Evolutionary conservation across 208 protist genomes (phyloP).

Genomic region (Leishmania martiniquensis): DNA sequence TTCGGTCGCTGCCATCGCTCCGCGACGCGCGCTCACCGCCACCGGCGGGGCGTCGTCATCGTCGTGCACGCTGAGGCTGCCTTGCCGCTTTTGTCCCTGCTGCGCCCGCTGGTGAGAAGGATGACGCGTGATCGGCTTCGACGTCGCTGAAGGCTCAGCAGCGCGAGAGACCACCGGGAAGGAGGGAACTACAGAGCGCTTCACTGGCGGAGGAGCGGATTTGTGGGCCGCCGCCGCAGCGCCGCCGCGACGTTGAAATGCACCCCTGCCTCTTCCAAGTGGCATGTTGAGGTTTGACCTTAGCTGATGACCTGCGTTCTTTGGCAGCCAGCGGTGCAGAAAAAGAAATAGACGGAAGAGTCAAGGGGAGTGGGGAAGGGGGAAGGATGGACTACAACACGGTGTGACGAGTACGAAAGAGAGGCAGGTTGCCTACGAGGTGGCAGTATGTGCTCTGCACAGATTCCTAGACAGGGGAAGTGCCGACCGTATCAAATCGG

Average conservation of each 20-base stretch:
- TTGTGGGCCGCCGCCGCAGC: slow-evolving; percentile 3
- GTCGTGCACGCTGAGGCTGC: slow-evolving; percentile 9
- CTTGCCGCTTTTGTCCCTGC: not conserved
- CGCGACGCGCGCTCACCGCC: slow-evolving; percentile 40
- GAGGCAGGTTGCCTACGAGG: not conserved
- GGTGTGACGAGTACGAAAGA: not conserved
- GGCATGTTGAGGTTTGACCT: slow-evolving; percentile 17
- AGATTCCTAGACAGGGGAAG: not conserved
- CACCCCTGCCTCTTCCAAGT: slow-evolving; percentile 35
- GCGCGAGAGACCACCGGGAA: slow-evolving; percentile 40
- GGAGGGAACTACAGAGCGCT: slow-evolving; percentile 29
- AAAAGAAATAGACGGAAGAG: not conserved
- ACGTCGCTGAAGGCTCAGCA: not conserved
- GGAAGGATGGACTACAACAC: not conserved
- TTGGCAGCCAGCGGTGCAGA: not conserved
- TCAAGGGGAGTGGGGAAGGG: not conserved
- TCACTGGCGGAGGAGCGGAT: slow-evolving; percentile 10
- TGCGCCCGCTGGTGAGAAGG: not conserved
- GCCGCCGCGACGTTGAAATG: slow-evolving; percentile 12
- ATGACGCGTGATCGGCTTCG: not conserved
- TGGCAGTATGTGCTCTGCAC: not conserved
- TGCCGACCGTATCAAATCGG: not conserved
- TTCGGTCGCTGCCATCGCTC: not conserved
- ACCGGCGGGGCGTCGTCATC: slow-evolving; percentile 48
- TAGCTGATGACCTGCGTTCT: slow-evolving; percentile 1